phyloP scores from a whole-genome alignment of 2,329 filamentous ascomycete genomes.

The Mollisia scopiformis region DNA sequence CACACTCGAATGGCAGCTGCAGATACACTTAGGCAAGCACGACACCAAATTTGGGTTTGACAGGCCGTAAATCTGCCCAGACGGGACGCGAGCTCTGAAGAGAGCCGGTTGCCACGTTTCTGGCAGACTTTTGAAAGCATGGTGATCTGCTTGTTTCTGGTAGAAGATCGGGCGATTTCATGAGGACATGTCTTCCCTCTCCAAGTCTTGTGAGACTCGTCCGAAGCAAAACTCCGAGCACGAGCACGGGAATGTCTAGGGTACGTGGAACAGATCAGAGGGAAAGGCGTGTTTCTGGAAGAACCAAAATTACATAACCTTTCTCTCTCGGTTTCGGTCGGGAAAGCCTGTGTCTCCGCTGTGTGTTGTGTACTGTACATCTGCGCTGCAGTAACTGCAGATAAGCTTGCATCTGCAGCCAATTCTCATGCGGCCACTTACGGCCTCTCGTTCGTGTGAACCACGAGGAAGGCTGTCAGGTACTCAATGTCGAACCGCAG shows the following conservation, averaged over 20 bases:
- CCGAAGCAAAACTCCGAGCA: constrained; percentile 1
- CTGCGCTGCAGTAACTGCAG: not conserved
- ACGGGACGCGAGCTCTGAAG: not conserved
- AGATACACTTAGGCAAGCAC: not conserved
- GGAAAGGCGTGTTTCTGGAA: not conserved
- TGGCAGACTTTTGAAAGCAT: not conserved
- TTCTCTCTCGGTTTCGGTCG: too few species aligned
- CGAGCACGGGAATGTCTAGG: not conserved
- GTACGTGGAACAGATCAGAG: not conserved
- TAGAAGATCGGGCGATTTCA: not conserved
- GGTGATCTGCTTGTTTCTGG: not conserved
- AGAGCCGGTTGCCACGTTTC: not conserved
- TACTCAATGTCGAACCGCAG: not conserved
- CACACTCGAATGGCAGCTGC: not conserved
- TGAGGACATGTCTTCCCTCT: not conserved
- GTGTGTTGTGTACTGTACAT: too few species aligned
- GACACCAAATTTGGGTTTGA: not conserved
- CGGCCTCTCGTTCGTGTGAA: not conserved
- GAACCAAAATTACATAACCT: not conserved
- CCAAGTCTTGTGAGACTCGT: not conserved
- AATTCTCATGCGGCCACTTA: not conserved
- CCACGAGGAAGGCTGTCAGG: not conserved
- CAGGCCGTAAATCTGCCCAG: not conserved
- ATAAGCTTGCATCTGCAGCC: not conserved
- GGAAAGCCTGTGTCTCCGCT: too few species aligned